Base-by-base conservation (phyloP, 257 asterid genomes). In the Oldenlandia corymbosa region DNA sequence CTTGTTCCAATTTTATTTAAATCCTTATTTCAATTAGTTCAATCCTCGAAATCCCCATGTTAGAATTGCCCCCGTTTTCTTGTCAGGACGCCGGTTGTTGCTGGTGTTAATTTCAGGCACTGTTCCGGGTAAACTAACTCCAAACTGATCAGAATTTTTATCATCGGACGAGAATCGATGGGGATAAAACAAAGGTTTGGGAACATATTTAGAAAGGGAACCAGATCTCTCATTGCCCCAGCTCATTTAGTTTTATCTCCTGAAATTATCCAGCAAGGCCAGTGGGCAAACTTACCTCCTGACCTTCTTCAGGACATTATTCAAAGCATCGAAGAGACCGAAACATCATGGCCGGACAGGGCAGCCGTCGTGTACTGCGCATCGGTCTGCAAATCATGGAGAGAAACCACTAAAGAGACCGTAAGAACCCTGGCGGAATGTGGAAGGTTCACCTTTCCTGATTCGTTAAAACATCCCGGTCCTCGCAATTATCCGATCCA, bases 401-500 rank as follows among this genome's bases (percentile, higher is more conserved):
- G 99, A 69, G 88, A 79, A 50, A 67, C 89, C 67, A 89, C 99
- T 17, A 87, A 88, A 87, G 99, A 87, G 73, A 87, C 85, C 59
- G 98, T 92, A 70, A 92, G 77, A 80, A 87, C 95, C 30, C 98
- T 91, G 0, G 97, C 83, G 73, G 88, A 86, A 81, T 92, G 97
- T 76, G 95, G 98, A 74, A 88, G 83, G 74, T 85, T 92, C 65
- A 91, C 98, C 16, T 83, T 88, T 62, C 96, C 98, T 53, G 86
- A 86, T 78, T 91, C 98, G 17, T 68, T 92, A 46, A 92, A 92
- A 79, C 98, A 91, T 96, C 98, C 96, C 30, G 99, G 96, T 45
- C 96, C 97, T 14, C 91, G 99, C 46, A 95, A 89, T 64, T 70
- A 77, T 72, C 99, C 96, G 61, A 83, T 92, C 55, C 97, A 89